phyloP scores from a whole-genome alignment of 306 rosid species.

The Corylus avellana region DNA sequence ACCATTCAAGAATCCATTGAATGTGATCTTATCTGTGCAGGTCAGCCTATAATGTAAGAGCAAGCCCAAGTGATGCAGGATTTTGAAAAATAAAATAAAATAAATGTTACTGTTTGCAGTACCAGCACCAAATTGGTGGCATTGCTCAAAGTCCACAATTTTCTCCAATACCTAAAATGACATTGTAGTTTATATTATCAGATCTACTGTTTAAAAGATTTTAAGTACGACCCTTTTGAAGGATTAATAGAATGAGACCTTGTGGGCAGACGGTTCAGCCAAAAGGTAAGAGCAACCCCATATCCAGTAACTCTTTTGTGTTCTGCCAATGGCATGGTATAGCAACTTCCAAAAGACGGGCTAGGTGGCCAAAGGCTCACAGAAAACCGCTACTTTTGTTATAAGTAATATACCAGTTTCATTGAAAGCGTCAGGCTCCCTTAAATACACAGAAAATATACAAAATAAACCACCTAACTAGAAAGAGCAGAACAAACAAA shows the following conservation, averaged over 20 bases:
- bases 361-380: neutral
- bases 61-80: neutral
- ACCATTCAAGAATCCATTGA: neutral
- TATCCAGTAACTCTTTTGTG: neutral
- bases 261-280: neutral
- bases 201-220: neutral
- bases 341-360: neutral
- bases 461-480: too few relatives aligned
- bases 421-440: too few relatives aligned
- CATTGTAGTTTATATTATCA: neutral
- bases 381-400: neutral
- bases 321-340: neutral
- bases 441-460: too few relatives aligned
- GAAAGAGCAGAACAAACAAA: too few relatives aligned
- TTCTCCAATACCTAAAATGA: neutral
- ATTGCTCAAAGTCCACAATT: neutral
- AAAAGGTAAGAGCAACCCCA: neutral
- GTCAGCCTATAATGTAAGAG: neutral
- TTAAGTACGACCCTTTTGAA: neutral
- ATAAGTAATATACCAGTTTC: too few relatives aligned
- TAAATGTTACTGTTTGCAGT: too few relatives aligned
- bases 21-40: neutral
- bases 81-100: too few relatives aligned
- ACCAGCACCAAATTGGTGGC: too few relatives aligned
- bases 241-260: neutral